Conservation (phyloP, 1,284 basidiomycete genomes). For the Fomitopsis palustris region DNA sequence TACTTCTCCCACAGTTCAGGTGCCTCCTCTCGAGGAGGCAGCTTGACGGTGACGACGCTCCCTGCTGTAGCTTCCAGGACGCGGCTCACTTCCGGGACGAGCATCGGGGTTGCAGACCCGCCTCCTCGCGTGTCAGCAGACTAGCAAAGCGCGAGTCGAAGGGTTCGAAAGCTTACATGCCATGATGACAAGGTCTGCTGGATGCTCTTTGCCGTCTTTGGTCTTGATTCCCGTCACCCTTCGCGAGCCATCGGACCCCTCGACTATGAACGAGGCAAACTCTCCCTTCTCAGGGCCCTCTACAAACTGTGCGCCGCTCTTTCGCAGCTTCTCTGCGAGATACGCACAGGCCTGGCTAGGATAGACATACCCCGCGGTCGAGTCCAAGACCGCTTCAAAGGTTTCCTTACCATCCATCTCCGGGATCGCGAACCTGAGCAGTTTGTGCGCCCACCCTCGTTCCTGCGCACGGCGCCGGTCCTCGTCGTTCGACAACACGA, state of each 20-base stretch:
- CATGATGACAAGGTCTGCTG: slow-evolving; percentile 8
- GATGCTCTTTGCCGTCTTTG: slow-evolving; percentile 6
- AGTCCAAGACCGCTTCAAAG: slow-evolving; percentile 9
- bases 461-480: slow-evolving; percentile 5
- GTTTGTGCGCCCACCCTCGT: slow-evolving; percentile 8
- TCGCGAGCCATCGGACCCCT: slow-evolving; percentile 1
- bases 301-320: slow-evolving; percentile 4
- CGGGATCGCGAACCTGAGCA: slow-evolving; percentile 8
- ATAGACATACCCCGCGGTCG: slow-evolving; percentile 8
- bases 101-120: slow-evolving; percentile 8
- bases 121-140: background rate
- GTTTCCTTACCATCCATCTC: slow-evolving; percentile 2
- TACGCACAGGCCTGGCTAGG: slow-evolving; percentile 8
- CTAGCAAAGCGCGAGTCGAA: background rate
- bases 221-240: slow-evolving; percentile 6
- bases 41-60: slow-evolving; percentile 8
- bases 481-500: slow-evolving; percentile 5
- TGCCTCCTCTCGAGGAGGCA: slow-evolving; percentile 8
- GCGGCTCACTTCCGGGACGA: slow-evolving; percentile 7
- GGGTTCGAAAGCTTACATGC: slow-evolving; percentile 6
- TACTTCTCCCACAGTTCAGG: slow-evolving; percentile 12
- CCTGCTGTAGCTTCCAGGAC: slow-evolving; percentile 10
- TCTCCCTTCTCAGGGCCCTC: slow-evolving; percentile 7
- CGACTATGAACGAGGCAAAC: slow-evolving; percentile 4
- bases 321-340: slow-evolving; percentile 8